Conservation (phyloP, 805 yeast species). For the Debaryomyces maramus region DNA sequence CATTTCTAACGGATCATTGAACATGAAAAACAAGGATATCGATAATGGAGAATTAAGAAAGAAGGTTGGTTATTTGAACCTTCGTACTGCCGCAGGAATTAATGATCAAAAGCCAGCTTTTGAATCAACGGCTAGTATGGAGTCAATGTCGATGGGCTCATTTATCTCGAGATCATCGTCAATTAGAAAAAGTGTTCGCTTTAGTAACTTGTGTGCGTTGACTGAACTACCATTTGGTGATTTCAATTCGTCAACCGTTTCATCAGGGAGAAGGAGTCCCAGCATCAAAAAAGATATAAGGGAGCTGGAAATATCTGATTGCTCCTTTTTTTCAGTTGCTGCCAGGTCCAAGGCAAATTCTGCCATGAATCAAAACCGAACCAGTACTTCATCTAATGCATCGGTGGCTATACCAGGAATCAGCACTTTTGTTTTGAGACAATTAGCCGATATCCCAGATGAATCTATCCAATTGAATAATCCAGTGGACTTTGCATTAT, state of each 20-base stretch:
- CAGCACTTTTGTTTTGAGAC: constrained; percentile 43
- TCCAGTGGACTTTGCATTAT: constrained; percentile 72
- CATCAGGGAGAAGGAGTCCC: neutral
- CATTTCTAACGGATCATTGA: constrained; percentile 18
- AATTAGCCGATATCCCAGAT: constrained; percentile 83
- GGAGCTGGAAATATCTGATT: constrained; percentile 15
- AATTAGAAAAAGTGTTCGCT: constrained; percentile 31
- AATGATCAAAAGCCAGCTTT: constrained; percentile 3
- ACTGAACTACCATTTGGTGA: constrained; percentile 39
- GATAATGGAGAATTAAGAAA: constrained; percentile 37
- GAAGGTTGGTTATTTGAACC: constrained; percentile 49
- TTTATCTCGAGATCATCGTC: constrained; percentile 24
- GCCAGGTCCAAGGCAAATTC: constrained; percentile 20
- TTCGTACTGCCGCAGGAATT: constrained; percentile 36
- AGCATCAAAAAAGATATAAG: neutral
- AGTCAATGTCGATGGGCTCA: constrained; percentile 19
- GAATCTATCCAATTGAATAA: constrained; percentile 61
- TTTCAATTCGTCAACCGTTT: neutral
- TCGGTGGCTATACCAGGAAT: constrained; percentile 59
- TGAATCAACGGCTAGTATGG: neutral
- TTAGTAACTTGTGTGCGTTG: constrained; percentile 39
- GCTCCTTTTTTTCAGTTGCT: constrained; percentile 36
- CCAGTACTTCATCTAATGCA: constrained; percentile 20
- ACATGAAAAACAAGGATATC: constrained; percentile 12
- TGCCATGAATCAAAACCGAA: constrained; percentile 10